Evolutionary conservation across 2,329 filamentous ascomycete species (phyloP).

Genomic region (Arachnomyces sp.): DNA sequence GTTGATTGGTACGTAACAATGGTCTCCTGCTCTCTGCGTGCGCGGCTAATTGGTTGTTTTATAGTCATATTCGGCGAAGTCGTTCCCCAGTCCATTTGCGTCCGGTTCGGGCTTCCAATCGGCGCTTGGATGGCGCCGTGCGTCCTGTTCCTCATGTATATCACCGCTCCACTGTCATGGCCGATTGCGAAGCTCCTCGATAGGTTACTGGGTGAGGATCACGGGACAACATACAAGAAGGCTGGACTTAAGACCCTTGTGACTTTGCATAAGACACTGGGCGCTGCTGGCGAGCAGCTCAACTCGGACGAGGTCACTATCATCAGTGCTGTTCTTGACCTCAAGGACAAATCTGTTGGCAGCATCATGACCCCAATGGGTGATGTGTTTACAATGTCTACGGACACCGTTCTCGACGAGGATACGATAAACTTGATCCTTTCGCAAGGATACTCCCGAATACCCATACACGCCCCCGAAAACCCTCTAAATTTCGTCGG

Average conservation of each 20-base stretch:
- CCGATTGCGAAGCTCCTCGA: slow-evolving; percentile 94
- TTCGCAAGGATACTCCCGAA: slow-evolving; percentile 87
- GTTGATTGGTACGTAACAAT: slow-evolving; percentile 64
- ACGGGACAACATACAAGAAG: slow-evolving; percentile 97
- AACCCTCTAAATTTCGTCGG: slow-evolving; percentile 85
- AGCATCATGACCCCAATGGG: slow-evolving; percentile 98
- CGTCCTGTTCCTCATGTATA: slow-evolving; percentile 82
- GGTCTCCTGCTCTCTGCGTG: slow-evolving; percentile 1
- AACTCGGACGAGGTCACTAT: slow-evolving; percentile 98
- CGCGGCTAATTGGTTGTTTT: slow-evolving; percentile 2
- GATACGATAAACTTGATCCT: slow-evolving; percentile 89
- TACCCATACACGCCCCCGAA: slow-evolving; percentile 83
- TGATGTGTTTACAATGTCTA: slow-evolving; percentile 94
- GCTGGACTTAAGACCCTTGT: slow-evolving; percentile 93
- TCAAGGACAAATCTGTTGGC: slow-evolving; percentile 92
- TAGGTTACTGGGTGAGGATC: slow-evolving; percentile 83
- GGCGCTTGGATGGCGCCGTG: slow-evolving; percentile 87
- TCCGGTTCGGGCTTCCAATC: slow-evolving; percentile 90
- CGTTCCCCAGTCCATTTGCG: slow-evolving; percentile 90
- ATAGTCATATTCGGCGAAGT: slow-evolving; percentile 96
- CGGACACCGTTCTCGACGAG: slow-evolving; percentile 87
- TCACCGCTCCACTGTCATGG: slow-evolving; percentile 83
- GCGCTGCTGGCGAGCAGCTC: slow-evolving; percentile 72
- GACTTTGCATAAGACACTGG: slow-evolving; percentile 84
- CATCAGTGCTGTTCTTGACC: slow-evolving; percentile 88